Evolutionary conservation across 345 rosid species (phyloP), one percentile per base, ranked within the genome.

Genomic region (Salix dunnii): DNA sequence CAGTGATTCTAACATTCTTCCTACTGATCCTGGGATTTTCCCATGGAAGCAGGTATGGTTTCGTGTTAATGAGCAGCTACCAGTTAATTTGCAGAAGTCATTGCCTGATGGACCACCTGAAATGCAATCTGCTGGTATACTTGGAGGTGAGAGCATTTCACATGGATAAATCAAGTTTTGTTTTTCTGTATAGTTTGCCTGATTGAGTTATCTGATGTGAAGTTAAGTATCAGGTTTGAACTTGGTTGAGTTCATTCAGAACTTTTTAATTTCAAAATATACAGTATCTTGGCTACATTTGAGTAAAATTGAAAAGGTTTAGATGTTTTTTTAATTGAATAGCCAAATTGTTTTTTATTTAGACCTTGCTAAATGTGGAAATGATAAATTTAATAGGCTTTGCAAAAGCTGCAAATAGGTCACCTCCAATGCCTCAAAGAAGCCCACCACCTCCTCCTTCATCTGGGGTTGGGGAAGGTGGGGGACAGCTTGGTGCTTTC

Each of bases 41-140:
- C 85, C 83, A 62, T 87, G 82, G 72, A 79, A 79, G 71, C 92
- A 93, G 99, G 88, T 96, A 33, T 96, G 99, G 99, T 93, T 96
- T 84, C 95, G 94, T 85, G 96, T 90, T 75, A 96, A 93, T 78
- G 96, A 92, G 87, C 92, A 86, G 85, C 83, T 93, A 74, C 98
- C 98, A 71, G 86, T 74, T 74, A 80, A 83, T 73, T 42, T 83
- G 78, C 99, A 91, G 88, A 96, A 96, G 86, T 91, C 97, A 46
- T 84, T 96, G 78, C 98, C 97, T 21, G 96, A 96, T 82, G 79
- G 70, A 70, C 91, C 90, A 70, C 97, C 96, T 78, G 97, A 91
- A 84, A 78, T 77, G 87, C 87, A 84, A 42, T 82, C 91, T 77
- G 14, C 85, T 78, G 88, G 81, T 42, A 38, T 69, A 31, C 77